A percentile compares a stretch with the other conserved stretches of the same genome.
Conservation (phyloP, 208 protist genomes). For the Wallacemonas sp. region DNA sequence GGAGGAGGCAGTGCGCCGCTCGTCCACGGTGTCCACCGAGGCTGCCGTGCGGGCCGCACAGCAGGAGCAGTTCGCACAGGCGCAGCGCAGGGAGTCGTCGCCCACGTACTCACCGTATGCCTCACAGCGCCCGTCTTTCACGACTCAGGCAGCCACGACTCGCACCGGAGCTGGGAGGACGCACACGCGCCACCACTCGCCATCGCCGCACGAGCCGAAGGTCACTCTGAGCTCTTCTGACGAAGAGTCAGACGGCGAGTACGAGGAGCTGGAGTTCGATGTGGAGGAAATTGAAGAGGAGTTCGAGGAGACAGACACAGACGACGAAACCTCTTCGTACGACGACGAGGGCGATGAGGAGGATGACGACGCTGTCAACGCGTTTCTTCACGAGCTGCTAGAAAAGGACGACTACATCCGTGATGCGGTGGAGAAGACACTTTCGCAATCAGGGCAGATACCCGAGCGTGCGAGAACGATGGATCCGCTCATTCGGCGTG, state of each 20-base stretch:
- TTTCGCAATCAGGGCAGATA: neutral
- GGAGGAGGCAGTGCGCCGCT: conserved; percentile 8
- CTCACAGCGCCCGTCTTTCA: neutral
- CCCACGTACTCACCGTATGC: neutral
- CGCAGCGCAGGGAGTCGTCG: neutral
- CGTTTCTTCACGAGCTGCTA: conserved; percentile 4
- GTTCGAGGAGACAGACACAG: conserved; percentile 8
- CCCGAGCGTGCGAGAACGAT: conserved; percentile 9
- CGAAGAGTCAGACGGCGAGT: neutral
- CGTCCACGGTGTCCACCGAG: conserved; percentile 2
- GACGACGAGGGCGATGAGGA: conserved; percentile 15
- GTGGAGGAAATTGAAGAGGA: conserved; percentile 7
- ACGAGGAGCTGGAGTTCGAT: conserved; percentile 22
- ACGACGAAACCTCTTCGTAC: conserved; percentile 6
- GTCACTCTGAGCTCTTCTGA: neutral
- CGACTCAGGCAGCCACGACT: neutral
- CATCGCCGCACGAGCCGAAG: neutral
- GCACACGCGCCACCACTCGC: neutral
- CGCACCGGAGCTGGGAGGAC: neutral
- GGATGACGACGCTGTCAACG: neutral
- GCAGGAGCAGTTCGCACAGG: neutral
- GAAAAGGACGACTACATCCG: neutral
- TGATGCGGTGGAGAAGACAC: neutral
- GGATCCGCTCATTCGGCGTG: conserved; percentile 27
- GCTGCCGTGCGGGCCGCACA: conserved; percentile 1